Percentiles rank a stretch among this genome's conserved stretches.
These are phyloP conservation scores for Eutypa lata DNA, from an alignment of 2,329 filamentous ascomycete species.

Conservation along the genomic window DNA sequence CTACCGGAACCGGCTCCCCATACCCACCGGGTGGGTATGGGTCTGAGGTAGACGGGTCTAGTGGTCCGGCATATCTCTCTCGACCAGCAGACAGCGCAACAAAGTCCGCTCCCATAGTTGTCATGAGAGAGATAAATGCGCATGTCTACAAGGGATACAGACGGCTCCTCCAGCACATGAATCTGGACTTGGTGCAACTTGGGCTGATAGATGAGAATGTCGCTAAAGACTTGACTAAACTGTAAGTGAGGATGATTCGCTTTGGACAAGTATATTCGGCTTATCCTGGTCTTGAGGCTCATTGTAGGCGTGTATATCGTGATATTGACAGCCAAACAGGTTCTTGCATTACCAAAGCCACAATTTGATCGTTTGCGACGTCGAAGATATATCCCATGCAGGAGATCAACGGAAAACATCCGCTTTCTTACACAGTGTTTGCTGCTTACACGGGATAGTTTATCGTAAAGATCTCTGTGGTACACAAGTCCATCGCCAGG, in stretches of 20 bases:
- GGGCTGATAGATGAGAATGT: constrained; percentile 28
- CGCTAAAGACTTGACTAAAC: constrained; percentile 25
- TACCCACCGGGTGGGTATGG: constrained; percentile 4
- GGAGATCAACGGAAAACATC: constrained; percentile 34
- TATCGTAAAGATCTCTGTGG: constrained; percentile 29
- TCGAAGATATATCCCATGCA: constrained; percentile 20
- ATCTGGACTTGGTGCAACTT: constrained; percentile 27
- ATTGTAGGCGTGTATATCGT: neutral
- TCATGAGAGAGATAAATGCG: constrained; percentile 28
- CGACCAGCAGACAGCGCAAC: constrained; percentile 28
- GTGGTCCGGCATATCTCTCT: constrained; percentile 23
- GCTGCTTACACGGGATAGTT: constrained; percentile 37
- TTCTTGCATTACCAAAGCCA: constrained; percentile 28
- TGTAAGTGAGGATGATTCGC: constrained; percentile 17
- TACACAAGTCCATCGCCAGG: constrained; percentile 28
- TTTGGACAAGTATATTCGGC: neutral
- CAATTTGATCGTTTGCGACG: constrained; percentile 22
- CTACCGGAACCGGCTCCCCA: constrained; percentile 3
- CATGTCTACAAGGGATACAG: constrained; percentile 25
- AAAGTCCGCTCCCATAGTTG: constrained; percentile 28
- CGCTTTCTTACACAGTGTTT: constrained; percentile 37
- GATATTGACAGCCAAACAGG: constrained; percentile 7
- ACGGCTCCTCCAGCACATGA: constrained; percentile 21
- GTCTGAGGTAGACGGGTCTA: constrained; percentile 12
- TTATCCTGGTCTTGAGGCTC: neutral